Base-by-base conservation (phyloP, 306 rosid species). In the Dicorynia guianensis region DNA sequence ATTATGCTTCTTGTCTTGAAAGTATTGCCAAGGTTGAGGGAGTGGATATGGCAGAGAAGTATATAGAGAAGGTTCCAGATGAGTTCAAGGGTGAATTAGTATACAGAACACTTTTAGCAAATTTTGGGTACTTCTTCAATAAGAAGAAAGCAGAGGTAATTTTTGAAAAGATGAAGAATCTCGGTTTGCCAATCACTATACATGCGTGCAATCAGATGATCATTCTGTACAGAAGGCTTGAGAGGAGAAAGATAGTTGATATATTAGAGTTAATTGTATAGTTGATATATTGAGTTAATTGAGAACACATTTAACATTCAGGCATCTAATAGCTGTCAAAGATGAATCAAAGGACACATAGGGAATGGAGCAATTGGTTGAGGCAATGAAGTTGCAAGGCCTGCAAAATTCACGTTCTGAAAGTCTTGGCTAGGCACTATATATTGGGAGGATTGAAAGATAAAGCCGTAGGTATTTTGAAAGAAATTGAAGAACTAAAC, bases 1-100 rank as follows among this genome's bases (percentile, higher is more conserved):
- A 67, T 35, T 36, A 68, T 77, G 81, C 81, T 58, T 38, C 55
- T 59, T 63, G 62, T 18, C 20, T 77, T 77, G 81, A 68, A 58
- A 36, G 68, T 38, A 68, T 77, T 19, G 76, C 46, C 49, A 77
- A 77, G 35, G 34, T 48, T 6, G 42, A 7, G 25, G 75, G 75
- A 48, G 57, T 77, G 6, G 60, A 46, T 14, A n/a, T 4, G 61
- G 76, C 69, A 20, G 76, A 67, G 70, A 68, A 68, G 44, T 77
- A 77, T 36, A 19, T 77, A 18, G 49, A 77, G 20, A n/a, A 58
- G 2, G 63, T 68, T 59, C 81, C 70, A 59, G 38, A 36, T 4
- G 14, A 62, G 2, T 67, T 46, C 38, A 49, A 18, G 38, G 43
- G 81, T 18, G 68, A 47, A 47, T 20, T 77, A 42, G 13, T 68